phyloP scores from a whole-genome alignment of 1,139 yeast genomes.

The Wickerhamomyces sp. region DNA sequence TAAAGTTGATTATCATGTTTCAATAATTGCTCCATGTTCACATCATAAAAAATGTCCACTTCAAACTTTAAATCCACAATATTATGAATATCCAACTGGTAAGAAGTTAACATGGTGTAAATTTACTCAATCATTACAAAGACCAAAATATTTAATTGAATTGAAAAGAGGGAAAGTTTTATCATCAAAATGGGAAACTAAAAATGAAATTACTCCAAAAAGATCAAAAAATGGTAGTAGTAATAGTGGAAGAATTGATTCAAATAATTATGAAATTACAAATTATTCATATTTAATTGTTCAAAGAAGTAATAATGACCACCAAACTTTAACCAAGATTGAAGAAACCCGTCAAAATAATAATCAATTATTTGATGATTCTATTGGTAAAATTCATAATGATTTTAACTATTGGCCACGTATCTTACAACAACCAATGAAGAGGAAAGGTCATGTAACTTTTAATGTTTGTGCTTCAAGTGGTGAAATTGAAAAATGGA shows the following conservation, averaged over 20 bases:
- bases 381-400: conserved; percentile 28
- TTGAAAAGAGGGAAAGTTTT: conserved; percentile 75
- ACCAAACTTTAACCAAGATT: conserved; percentile 24
- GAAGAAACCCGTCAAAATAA: conserved; percentile 20
- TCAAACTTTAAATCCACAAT: conserved; percentile 70
- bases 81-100: conserved; percentile 55
- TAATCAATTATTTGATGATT: conserved; percentile 6
- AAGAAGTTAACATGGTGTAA: conserved; percentile 69
- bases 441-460: conserved; percentile 78
- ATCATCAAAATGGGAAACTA: conserved; percentile 63
- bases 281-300: conserved; percentile 73
- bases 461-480: conserved; percentile 76
- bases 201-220: conserved; percentile 32
- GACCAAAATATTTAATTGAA: conserved; percentile 77
- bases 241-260: conserved; percentile 62
- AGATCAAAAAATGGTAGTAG: conserved; percentile 43
- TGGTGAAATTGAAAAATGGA: conserved; percentile 83
- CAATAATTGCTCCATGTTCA: conserved; percentile 82
- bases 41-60: conserved; percentile 88
- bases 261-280: conserved; percentile 68
- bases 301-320: conserved; percentile 44
- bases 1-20: conserved; percentile 46
- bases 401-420: conserved; percentile 58
- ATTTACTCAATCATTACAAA: conserved; percentile 63
- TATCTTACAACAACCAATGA: conserved; percentile 65